Evolutionary conservation across 1,139 yeast species (phyloP).

Genomic region (Sugiyamaella castrensis): DNA sequence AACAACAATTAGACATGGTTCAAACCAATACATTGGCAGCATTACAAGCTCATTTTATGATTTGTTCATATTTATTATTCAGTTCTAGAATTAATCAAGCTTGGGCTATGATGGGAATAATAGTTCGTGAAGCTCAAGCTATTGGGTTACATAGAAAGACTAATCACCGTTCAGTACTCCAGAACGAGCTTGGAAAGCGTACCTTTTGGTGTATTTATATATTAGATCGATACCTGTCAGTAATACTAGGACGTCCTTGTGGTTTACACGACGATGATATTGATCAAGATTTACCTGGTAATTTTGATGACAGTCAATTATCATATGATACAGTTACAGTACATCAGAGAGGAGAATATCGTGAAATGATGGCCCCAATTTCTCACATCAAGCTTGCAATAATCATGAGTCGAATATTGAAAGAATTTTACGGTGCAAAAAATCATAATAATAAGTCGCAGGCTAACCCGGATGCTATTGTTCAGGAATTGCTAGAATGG

Average conservation of each 20-base stretch:
- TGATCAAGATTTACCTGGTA: conserved; percentile 12
- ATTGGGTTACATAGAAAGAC: conserved; percentile 12
- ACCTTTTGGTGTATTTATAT: conserved; percentile 15
- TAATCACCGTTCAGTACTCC: conserved; percentile 1
- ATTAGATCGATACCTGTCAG: conserved; percentile 12
- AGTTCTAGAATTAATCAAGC: conserved; percentile 16
- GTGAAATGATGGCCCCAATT: conserved; percentile 12
- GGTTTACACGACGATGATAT: conserved; percentile 15
- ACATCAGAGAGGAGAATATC: conserved; percentile 2
- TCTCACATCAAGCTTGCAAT: conserved; percentile 11
- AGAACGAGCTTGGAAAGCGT: conserved; percentile 12
- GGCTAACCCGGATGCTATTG: neutral
- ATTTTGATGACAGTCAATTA: conserved; percentile 13
- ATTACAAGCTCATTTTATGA: conserved; percentile 12
- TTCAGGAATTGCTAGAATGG: neutral
- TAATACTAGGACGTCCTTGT: conserved; percentile 14
- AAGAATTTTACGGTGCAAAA: conserved; percentile 5
- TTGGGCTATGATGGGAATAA: conserved; percentile 16
- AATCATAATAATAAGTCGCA: too few relatives aligned
- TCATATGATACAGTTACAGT: neutral
- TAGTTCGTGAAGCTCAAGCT: conserved; percentile 12
- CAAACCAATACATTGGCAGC: conserved; percentile 1
- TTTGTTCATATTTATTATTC: conserved; percentile 8
- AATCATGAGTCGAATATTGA: conserved; percentile 11
- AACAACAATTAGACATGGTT: conserved; percentile 8